phyloP scores from a whole-genome alignment of 2,329 filamentous ascomycete species.

The Alternaria gaisen region DNA sequence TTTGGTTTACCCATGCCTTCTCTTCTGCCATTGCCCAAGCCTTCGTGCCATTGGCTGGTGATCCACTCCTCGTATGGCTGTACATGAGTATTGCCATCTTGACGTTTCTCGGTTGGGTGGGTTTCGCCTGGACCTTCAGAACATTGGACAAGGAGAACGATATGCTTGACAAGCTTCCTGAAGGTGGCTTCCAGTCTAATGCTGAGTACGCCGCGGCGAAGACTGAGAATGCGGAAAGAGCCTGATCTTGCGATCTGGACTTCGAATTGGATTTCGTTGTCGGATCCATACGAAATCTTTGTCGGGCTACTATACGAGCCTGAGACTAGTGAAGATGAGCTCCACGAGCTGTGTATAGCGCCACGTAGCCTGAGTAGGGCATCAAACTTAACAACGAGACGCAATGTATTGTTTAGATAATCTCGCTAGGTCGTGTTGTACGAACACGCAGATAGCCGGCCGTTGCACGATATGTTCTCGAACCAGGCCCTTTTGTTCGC shows the following conservation, averaged over 20 bases:
- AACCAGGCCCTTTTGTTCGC: not conserved
- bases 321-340: not conserved
- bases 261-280: not conserved
- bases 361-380: not conserved
- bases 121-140: conserved; percentile 43
- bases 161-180: conserved; percentile 43
- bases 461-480: not conserved
- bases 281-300: not conserved
- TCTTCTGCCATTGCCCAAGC: conserved; percentile 34
- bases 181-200: conserved; percentile 31
- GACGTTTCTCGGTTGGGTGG: conserved; percentile 39
- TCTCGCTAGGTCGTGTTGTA: not conserved
- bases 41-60: conserved; percentile 30
- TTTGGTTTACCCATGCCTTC: conserved; percentile 46
- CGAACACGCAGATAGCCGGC: not conserved
- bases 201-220: conserved; percentile 23
- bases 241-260: not conserved
- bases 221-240: conserved; percentile 17
- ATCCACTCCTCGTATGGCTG: conserved; percentile 36
- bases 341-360: not conserved
- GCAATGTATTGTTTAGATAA: not conserved
- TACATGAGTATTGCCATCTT: conserved; percentile 45
- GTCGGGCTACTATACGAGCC: not conserved
- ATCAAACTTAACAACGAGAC: not conserved
- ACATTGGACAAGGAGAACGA: conserved; percentile 42